These are phyloP conservation scores for Penicillium paradoxum DNA, from an alignment of 495 filamentous ascomycete species.

Conservation along the genomic window DNA sequence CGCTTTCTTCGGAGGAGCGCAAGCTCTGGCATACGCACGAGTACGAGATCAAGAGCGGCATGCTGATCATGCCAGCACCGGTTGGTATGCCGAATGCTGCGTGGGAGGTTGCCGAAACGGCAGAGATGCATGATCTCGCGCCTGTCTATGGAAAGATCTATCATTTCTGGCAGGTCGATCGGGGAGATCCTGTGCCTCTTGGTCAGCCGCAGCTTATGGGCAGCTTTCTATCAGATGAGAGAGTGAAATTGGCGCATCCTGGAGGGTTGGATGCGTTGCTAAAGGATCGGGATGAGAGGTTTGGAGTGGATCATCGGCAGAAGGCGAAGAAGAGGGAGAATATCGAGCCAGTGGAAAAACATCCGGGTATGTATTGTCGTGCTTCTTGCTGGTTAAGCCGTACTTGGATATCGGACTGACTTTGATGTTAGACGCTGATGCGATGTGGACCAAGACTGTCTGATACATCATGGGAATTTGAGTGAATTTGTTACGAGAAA, in stretches of 20 bases:
- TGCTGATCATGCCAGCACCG: constrained; percentile 79
- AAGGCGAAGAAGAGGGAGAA: constrained; percentile 61
- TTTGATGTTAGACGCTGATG: constrained; percentile 42
- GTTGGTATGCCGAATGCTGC: constrained; percentile 43
- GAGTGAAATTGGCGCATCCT: constrained; percentile 53
- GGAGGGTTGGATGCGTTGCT: constrained; percentile 55
- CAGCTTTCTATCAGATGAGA: constrained; percentile 58
- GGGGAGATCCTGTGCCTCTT: constrained; percentile 70
- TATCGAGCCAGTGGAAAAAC: constrained; percentile 54
- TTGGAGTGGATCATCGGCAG: constrained; percentile 53
- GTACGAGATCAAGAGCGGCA: constrained; percentile 82
- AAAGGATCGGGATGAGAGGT: constrained; percentile 60
- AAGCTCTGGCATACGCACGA: constrained; percentile 77
- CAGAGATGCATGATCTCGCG: constrained; percentile 71
- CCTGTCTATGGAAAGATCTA: constrained; percentile 84
- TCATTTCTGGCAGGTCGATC: constrained; percentile 83
- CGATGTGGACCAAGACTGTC: constrained; percentile 30
- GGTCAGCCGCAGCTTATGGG: constrained; percentile 75
- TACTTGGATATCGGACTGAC: constrained; percentile 7
- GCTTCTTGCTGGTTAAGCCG: neutral
- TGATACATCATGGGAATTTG: neutral
- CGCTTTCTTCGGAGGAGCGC: constrained; percentile 60
- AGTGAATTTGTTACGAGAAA: too few relatives aligned
- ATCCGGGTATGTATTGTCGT: constrained; percentile 42
- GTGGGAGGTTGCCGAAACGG: constrained; percentile 74